Evolutionary conservation across 768 basidiomycete species (phyloP).

Genomic region (Butyriboletus loyo): DNA sequence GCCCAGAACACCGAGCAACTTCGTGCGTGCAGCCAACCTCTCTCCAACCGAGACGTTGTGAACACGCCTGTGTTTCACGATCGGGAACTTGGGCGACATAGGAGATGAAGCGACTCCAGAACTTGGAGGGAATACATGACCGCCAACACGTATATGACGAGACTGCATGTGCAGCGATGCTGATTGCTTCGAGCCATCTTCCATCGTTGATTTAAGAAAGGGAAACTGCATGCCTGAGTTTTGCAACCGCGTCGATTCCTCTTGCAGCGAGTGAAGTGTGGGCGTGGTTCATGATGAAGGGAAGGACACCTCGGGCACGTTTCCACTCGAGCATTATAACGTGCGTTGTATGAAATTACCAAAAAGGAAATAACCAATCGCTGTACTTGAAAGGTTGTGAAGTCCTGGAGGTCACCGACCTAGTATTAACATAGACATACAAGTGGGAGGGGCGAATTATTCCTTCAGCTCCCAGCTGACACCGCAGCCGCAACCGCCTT

Average conservation of each 20-base stretch:
- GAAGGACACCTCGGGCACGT: not conserved
- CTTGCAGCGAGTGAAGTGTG: not conserved
- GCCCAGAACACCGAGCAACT: not conserved
- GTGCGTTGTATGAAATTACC: not conserved
- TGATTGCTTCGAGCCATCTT: not conserved
- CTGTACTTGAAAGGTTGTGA: too few species aligned
- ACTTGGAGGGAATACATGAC: not conserved
- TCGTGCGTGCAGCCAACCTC: not conserved
- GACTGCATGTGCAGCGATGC: not conserved
- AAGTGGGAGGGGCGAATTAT: not conserved
- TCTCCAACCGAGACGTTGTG: not conserved
- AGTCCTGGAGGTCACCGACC: too few species aligned
- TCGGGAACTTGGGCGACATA: not conserved
- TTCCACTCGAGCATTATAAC: too few species aligned
- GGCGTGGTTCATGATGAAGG: not conserved
- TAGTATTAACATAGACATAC: too few species aligned
- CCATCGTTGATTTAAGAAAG: not conserved
- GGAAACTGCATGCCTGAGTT: not conserved
- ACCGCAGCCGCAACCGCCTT: slow-evolving; percentile 93
- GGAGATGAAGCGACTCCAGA: not conserved
- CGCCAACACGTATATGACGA: too few species aligned
- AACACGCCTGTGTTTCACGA: not conserved
- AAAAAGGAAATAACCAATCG: too few species aligned
- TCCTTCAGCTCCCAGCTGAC: slow-evolving; percentile 73
- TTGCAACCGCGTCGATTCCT: not conserved